Percentiles rank a stretch among this genome's conserved stretches.
Evolutionary conservation across 371 early-diverging fungal genomes (phyloP).

Genomic region (Choanephora cucurbitarum): DNA sequence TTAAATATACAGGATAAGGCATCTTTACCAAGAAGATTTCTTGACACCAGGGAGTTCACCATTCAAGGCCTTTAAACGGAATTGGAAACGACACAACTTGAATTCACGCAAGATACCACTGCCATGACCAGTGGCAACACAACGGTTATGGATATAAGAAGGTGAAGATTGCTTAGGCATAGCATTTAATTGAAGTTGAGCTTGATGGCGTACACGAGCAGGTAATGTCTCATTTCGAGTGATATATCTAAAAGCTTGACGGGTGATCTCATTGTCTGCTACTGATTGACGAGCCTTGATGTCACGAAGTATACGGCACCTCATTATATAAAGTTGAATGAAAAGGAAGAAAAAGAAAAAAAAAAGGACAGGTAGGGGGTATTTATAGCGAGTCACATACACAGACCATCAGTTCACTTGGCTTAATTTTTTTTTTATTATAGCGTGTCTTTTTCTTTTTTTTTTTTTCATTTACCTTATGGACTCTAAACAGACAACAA

Average conservation of each 20-base stretch:
- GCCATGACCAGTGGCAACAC: slow-evolving; percentile 82
- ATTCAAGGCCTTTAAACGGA: slow-evolving; percentile 79
- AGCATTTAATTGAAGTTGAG: slow-evolving; percentile 76
- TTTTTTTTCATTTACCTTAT: slow-evolving; percentile 17
- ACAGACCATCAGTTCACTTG: no score
- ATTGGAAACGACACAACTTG: slow-evolving; percentile 80
- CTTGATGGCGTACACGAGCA: slow-evolving; percentile 79
- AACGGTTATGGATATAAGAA: slow-evolving; percentile 74
- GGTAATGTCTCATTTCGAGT: slow-evolving; percentile 79
- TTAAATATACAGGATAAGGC: background rate
- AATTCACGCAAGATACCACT: slow-evolving; percentile 83
- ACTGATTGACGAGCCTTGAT: slow-evolving; percentile 73
- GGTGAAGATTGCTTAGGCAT: slow-evolving; percentile 76
- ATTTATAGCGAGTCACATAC: no score
- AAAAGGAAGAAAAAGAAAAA: background rate
- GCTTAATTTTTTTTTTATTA: background rate
- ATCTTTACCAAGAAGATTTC: slow-evolving; percentile 83
- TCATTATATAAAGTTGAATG: slow-evolving; percentile 29
- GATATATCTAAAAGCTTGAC: slow-evolving; percentile 80
- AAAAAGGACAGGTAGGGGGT: background rate
- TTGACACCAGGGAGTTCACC: slow-evolving; percentile 85
- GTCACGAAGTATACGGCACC: slow-evolving; percentile 72
- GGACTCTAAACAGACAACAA: slow-evolving; percentile 46
- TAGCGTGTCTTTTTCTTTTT: slow-evolving; percentile 11
- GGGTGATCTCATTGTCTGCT: slow-evolving; percentile 70